These are phyloP conservation scores for Trichoderma gracile DNA, from an alignment of 2,329 filamentous ascomycete genomes.

Conservation along the genomic window DNA sequence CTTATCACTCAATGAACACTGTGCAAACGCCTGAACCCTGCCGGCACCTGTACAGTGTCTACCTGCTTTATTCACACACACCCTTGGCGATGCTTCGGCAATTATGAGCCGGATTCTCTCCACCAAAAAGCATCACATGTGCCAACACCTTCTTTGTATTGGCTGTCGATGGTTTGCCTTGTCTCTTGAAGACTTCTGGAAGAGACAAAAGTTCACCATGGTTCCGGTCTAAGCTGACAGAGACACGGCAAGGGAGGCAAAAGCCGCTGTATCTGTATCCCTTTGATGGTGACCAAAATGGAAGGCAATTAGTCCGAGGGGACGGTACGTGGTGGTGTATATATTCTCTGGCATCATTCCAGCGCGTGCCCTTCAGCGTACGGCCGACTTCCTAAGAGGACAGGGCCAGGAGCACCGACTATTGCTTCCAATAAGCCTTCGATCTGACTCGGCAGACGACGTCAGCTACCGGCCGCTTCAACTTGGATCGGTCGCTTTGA, in stretches of 20 bases:
- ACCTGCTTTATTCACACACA: not conserved
- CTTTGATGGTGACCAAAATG: not conserved
- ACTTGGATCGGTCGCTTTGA: not conserved
- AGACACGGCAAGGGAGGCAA: not conserved
- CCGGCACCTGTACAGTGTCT: not conserved
- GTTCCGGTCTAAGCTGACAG: not conserved
- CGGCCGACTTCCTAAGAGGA: not conserved
- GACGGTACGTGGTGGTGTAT: not conserved
- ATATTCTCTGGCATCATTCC: constrained; percentile 8
- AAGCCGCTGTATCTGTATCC: not conserved
- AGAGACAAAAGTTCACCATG: constrained; percentile 9
- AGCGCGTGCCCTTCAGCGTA: not conserved
- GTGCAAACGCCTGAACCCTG: not conserved
- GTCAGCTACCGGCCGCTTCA: not conserved
- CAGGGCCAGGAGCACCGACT: not conserved
- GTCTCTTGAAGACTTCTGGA: not conserved
- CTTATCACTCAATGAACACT: not conserved
- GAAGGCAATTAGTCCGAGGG: not conserved
- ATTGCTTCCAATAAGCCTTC: not conserved
- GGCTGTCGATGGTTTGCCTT: not conserved
- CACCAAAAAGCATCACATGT: constrained; percentile 23
- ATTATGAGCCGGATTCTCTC: constrained; percentile 17
- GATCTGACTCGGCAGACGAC: not conserved
- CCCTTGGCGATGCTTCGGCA: constrained; percentile 8
- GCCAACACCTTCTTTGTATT: constrained; percentile 12